Evolutionary conservation across 768 basidiomycete species (phyloP), one percentile per base, ranked within the genome.

Genomic region (Lentinula raphanica): DNA sequence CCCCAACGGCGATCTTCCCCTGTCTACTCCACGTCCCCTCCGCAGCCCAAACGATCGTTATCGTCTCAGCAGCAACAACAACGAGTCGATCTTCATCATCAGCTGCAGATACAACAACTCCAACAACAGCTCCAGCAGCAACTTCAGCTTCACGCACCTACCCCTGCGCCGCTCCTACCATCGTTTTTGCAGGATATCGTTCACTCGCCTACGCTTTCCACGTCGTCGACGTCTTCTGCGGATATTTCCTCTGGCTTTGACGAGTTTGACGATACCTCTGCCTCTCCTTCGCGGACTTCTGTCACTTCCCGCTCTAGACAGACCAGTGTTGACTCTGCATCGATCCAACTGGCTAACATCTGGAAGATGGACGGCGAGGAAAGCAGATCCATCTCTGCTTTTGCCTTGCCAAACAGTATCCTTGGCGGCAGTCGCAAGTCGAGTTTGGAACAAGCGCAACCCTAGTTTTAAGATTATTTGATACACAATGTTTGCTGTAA

Each of bases 101-200:
- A 49, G 36, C 53, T 63, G 49, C 64, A 62, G 58, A 62, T 58
- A 9, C 49, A 59, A 21, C 63, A 58, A 56, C 63, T 62, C 46
- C 66, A 61, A 35, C 62, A 56, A 21, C 45, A 56, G 21, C 44
- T 36, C n/a, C 29, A 38, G 39, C 32, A 29, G 38, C 35, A 31
- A 27, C 40, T 35, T 46, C 62, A 53, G 51, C 64, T 77, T 19
- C 74, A 77, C 49, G 74, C 75, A 0, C 76, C 73, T 4, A 75
- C 78, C 2, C 79, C 74, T 17, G 71, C 64, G 19, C 72, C 85
- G 6, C 76, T 90, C 39, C 76, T 91, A n/a, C 89, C 89, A 3
- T 83, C 88, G 7, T 91, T 90, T 73, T 69, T 91, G 62, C 86
- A 88, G 65, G 86, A 90, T 61, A 84, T 88, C 23, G 81, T 90